phyloP scores from a whole-genome alignment of 371 early-diverging fungal genomes.

The Syncephalastrum racemosum region DNA sequence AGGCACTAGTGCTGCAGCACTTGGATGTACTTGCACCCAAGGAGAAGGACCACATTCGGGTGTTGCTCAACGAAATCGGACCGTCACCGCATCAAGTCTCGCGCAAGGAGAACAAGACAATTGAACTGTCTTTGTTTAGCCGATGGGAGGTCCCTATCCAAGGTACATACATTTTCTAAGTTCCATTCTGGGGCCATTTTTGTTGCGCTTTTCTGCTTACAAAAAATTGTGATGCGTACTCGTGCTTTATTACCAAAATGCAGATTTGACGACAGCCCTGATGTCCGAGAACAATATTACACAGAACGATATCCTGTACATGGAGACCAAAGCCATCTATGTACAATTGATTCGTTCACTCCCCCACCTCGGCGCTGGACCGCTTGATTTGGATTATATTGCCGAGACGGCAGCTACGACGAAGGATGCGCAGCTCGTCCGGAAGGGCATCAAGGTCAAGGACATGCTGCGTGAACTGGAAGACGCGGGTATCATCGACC shows the following conservation, averaged over 20 bases:
- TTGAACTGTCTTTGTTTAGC: constrained; percentile 83
- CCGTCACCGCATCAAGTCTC: constrained; percentile 77
- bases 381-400: constrained; percentile 68
- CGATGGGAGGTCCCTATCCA: constrained; percentile 93
- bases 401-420: constrained; percentile 87
- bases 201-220: too few species aligned
- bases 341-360: constrained; percentile 90
- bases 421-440: constrained; percentile 82
- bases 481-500: constrained; percentile 73
- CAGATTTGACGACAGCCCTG: constrained; percentile 51
- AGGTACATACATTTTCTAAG: constrained; percentile 43
- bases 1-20: constrained; percentile 82
- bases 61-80: constrained; percentile 79
- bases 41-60: constrained; percentile 78
- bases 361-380: constrained; percentile 51
- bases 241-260: not conserved
- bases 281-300: constrained; percentile 87
- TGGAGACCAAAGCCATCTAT: constrained; percentile 92
- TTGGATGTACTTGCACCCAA: constrained; percentile 77
- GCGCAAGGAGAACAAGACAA: constrained; percentile 82
- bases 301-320: constrained; percentile 90
- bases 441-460: constrained; percentile 90
- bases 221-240: not conserved
- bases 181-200: not conserved
- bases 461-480: constrained; percentile 90